Conservation (phyloP, 2,329 filamentous ascomycete species). For the Rutstroemia sp. region DNA sequence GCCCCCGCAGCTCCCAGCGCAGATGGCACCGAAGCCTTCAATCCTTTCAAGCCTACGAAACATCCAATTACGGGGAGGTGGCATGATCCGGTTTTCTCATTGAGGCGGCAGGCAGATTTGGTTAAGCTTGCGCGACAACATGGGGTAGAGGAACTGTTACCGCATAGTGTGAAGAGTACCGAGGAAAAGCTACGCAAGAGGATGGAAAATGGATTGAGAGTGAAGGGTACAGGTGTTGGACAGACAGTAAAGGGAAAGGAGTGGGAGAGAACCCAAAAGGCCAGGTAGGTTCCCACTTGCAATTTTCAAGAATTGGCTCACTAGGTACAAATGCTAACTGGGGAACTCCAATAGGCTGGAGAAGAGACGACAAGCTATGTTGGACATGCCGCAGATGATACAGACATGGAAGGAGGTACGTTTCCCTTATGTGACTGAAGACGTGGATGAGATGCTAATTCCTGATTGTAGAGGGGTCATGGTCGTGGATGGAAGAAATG, state of each 20-base stretch:
- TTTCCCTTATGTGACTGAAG: conserved; percentile 11
- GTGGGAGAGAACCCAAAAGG: conserved; percentile 80
- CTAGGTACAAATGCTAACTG: conserved; percentile 11
- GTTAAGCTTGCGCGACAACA: conserved; percentile 76
- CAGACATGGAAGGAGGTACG: conserved; percentile 86
- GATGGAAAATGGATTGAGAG: conserved; percentile 71
- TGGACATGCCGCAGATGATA: conserved; percentile 90
- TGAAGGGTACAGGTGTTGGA: conserved; percentile 89
- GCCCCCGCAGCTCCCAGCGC: conserved; percentile 32
- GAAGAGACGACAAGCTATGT: conserved; percentile 82
- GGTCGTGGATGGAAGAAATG: conserved; percentile 70
- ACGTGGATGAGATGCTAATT: conserved; percentile 30
- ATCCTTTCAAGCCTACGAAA: conserved; percentile 72
- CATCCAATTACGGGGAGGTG: conserved; percentile 74
- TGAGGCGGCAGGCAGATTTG: conserved; percentile 83
- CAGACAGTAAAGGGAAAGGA: conserved; percentile 92
- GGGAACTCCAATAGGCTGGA: conserved; percentile 56
- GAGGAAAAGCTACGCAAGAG: conserved; percentile 62
- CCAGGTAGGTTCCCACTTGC: conserved; percentile 45
- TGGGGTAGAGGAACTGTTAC: conserved; percentile 75
- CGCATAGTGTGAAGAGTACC: conserved; percentile 68
- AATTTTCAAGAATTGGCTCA: not conserved
- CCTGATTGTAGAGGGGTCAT: conserved; percentile 50
- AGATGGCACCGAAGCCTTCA: conserved; percentile 35
- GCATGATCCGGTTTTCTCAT: conserved; percentile 75